phyloP scores from a whole-genome alignment of 1,139 yeast genomes.

The Candida sp. region DNA sequence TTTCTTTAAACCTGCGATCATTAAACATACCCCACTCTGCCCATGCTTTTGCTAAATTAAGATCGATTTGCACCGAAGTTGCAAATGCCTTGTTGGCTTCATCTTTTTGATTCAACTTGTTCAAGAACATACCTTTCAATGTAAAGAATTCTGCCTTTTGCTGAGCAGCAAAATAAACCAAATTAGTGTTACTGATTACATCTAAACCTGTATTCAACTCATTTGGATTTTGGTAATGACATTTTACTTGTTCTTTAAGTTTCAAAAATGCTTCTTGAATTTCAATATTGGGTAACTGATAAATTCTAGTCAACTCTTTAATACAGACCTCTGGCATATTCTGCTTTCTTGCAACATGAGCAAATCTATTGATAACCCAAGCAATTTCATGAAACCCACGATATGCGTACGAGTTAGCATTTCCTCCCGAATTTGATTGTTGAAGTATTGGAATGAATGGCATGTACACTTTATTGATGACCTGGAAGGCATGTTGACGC shows the following conservation, averaged over 20 bases:
- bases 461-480: slow-evolving; percentile 91
- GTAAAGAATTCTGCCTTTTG: slow-evolving; percentile 98
- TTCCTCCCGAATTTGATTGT: slow-evolving; percentile 66
- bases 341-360: slow-evolving; percentile 97
- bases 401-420: slow-evolving; percentile 89
- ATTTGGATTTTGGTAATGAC: slow-evolving; percentile 85
- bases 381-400: slow-evolving; percentile 99
- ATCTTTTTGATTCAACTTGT: slow-evolving; percentile 82
- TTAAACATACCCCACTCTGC: slow-evolving; percentile 99
- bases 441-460: slow-evolving; percentile 89
- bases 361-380: slow-evolving; percentile 97
- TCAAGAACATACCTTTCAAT: slow-evolving; percentile 95
- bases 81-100: slow-evolving; percentile 99
- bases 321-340: slow-evolving; percentile 97
- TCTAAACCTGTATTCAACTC: slow-evolving; percentile 94
- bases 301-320: slow-evolving; percentile 87
- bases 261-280: slow-evolving; percentile 97
- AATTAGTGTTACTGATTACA: slow-evolving; percentile 92
- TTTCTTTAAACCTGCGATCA: slow-evolving; percentile 83
- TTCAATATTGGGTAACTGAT: slow-evolving; percentile 95
- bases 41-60: slow-evolving; percentile 97
- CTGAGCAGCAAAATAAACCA: slow-evolving; percentile 94
- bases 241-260: slow-evolving; percentile 94
- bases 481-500: slow-evolving; percentile 98
- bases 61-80: slow-evolving; percentile 93